phyloP scores from a whole-genome alignment of 305 asterid genomes.

The Plantago lanceolata region DNA sequence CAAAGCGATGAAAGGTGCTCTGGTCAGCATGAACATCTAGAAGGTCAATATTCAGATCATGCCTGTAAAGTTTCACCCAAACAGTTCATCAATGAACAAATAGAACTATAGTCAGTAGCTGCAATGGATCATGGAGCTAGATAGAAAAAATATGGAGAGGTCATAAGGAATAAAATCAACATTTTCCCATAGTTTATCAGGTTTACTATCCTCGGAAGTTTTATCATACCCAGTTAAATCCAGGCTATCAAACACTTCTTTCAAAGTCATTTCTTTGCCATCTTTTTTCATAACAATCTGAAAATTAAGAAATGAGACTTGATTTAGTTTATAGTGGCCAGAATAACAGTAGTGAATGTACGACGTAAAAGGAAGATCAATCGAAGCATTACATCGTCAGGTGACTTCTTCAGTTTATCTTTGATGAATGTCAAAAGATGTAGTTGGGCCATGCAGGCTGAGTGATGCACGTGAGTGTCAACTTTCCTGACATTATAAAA shows the following conservation, averaged over 20 bases:
- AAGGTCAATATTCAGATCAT: slow-evolving; percentile 93
- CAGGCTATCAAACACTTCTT: slow-evolving; percentile 97
- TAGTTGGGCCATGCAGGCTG: slow-evolving; percentile 99
- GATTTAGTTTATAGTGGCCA: not conserved
- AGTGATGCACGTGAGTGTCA: slow-evolving; percentile 97
- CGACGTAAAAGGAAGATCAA: not conserved
- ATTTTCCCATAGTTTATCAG: not conserved
- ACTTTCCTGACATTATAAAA: slow-evolving; percentile 96
- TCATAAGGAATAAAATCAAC: not conserved
- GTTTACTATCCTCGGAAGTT: not conserved
- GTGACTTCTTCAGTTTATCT: slow-evolving; percentile 91
- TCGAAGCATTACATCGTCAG: slow-evolving; percentile 68
- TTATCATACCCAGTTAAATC: slow-evolving; percentile 79
- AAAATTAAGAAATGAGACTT: slow-evolving; percentile 19
- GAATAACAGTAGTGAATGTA: no score
- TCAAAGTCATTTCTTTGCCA: slow-evolving; percentile 85
- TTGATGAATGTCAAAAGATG: slow-evolving; percentile 90
- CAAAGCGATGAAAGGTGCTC: slow-evolving; percentile 99
- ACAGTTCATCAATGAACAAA: slow-evolving; percentile 8
- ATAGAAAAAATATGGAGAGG: slow-evolving; percentile 8
- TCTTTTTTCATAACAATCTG: slow-evolving; percentile 80
- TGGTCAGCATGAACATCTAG: slow-evolving; percentile 98
- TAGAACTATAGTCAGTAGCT: slow-evolving; percentile 17
- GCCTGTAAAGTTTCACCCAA: slow-evolving; percentile 38
- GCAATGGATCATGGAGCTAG: not conserved